Conservation (phyloP, 2,329 filamentous ascomycete species). For the Nothophaeocryptopus gaeumannii region DNA sequence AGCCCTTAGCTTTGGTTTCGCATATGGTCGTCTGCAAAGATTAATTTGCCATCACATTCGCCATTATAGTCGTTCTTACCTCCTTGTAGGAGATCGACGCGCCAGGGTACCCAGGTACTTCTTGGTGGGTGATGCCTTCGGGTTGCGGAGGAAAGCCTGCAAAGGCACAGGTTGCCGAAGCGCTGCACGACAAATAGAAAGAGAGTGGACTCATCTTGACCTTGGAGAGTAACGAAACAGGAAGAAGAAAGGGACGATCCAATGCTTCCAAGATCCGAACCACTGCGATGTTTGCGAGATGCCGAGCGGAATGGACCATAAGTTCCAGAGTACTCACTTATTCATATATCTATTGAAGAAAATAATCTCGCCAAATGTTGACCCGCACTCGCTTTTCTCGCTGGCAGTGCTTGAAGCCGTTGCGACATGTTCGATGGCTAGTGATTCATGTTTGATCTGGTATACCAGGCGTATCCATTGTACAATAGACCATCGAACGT, state of each 20-base stretch:
- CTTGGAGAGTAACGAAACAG: neutral
- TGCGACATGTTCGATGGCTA: no score
- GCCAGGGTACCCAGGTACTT: conserved; percentile 12
- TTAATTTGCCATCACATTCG: neutral
- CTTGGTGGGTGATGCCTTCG: conserved; percentile 13
- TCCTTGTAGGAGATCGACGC: conserved; percentile 28
- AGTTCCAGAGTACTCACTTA: neutral
- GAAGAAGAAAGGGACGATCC: neutral
- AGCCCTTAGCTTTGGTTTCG: conserved; percentile 54
- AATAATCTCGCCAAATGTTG: conserved; percentile 1
- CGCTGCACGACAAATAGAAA: neutral
- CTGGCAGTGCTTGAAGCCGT: neutral
- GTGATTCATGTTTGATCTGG: no score
- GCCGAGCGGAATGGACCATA: conserved; percentile 5
- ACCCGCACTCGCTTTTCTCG: neutral
- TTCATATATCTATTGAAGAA: conserved; percentile 8
- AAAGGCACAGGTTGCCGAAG: conserved; percentile 3
- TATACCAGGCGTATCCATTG: no score
- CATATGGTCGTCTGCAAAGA: conserved; percentile 41
- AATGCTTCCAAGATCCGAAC: no score
- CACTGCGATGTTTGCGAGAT: neutral
- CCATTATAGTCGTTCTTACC: neutral
- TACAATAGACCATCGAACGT: no score
- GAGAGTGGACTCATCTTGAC: neutral
- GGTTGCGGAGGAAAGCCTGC: conserved; percentile 19